phyloP scores from a whole-genome alignment of 495 filamentous ascomycete genomes.

The Lepraria neglecta region DNA sequence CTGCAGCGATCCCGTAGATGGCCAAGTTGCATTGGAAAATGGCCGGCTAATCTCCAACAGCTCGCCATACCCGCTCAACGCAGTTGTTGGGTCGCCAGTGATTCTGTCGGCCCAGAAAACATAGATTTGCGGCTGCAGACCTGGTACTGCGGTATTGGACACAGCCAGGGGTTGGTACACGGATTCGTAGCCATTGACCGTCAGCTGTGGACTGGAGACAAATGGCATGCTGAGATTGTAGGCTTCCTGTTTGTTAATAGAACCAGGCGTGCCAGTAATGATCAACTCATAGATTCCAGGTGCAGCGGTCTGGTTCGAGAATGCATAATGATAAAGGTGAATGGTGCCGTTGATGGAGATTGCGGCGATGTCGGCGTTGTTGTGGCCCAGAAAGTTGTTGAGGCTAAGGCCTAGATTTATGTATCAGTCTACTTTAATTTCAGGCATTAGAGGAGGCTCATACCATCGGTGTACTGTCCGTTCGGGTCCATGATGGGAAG shows the following conservation, averaged over 20 bases:
- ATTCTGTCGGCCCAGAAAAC: constrained; percentile 25
- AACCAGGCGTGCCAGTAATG: constrained; percentile 20
- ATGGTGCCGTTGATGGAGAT: constrained; percentile 21
- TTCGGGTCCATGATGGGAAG: constrained; percentile 10
- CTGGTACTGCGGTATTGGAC: constrained; percentile 10
- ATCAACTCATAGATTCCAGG: constrained; percentile 24
- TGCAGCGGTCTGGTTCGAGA: background rate
- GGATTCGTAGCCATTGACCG: constrained; percentile 10
- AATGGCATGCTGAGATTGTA: constrained; percentile 24
- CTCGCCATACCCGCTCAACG: constrained; percentile 14
- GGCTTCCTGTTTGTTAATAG: constrained; percentile 22
- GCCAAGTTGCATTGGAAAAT: constrained; percentile 14
- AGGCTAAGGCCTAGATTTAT: constrained; percentile 16
- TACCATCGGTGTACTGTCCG: constrained; percentile 14
- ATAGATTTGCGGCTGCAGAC: constrained; percentile 16
- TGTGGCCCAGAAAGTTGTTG: constrained; percentile 14
- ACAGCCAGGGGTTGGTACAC: constrained; percentile 25
- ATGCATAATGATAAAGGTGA: constrained; percentile 25
- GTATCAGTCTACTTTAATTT: background rate
- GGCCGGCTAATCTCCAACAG: constrained; percentile 14
- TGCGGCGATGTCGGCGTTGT: constrained; percentile 25
- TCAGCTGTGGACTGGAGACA: constrained; percentile 19
- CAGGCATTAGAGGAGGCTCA: background rate
- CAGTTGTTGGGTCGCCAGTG: constrained; percentile 13
- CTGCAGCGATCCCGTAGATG: constrained; percentile 3